A percentile compares a stretch with the other conserved stretches of the same genome.
Conservation (phyloP, 2,329 filamentous ascomycete genomes). For the Mycogone perniciosa region DNA sequence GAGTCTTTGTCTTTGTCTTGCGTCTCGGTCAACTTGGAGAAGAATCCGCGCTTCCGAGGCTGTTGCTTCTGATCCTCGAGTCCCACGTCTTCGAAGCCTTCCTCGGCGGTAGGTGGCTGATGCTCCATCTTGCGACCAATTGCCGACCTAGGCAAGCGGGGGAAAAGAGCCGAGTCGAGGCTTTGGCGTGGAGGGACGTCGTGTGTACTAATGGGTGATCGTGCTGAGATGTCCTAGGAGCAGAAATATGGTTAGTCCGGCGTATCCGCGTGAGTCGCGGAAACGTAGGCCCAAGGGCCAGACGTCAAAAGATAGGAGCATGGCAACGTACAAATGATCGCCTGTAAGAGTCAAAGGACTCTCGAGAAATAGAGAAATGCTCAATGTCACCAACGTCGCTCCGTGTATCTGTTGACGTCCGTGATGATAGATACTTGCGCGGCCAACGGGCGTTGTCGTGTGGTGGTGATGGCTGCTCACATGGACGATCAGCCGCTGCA, state of each 20-base stretch:
- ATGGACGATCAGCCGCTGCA: conserved; percentile 3
- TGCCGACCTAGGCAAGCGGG: conserved; percentile 56
- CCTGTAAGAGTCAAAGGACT: conserved; percentile 95
- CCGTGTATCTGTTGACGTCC: conserved; percentile 48
- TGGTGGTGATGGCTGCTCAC: conserved; percentile 68
- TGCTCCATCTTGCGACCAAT: conserved; percentile 52
- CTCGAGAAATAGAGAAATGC: conserved; percentile 88
- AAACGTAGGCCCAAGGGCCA: not conserved
- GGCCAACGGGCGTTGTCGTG: conserved; percentile 81
- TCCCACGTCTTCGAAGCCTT: conserved; percentile 85
- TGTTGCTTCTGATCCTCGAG: conserved; percentile 64
- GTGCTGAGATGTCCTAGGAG: conserved; percentile 77
- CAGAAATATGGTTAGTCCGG: conserved; percentile 15
- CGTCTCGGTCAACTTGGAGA: conserved; percentile 66
- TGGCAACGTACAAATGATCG: conserved; percentile 76
- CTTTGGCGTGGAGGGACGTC: conserved; percentile 66
- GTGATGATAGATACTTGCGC: conserved; percentile 44
- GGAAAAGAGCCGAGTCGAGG: conserved; percentile 66
- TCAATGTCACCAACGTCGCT: conserved; percentile 75
- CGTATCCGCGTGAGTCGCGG: not conserved
- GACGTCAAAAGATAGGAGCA: not conserved
- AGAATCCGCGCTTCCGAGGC: conserved; percentile 59
- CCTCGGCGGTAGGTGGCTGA: conserved; percentile 63
- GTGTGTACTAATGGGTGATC: conserved; percentile 62
- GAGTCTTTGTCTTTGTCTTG: conserved; percentile 28